Evolutionary conservation across 306 rosid genomes (phyloP), one percentile per base, ranked within the genome.

Genomic region (Hylodesmum podocarpum): DNA sequence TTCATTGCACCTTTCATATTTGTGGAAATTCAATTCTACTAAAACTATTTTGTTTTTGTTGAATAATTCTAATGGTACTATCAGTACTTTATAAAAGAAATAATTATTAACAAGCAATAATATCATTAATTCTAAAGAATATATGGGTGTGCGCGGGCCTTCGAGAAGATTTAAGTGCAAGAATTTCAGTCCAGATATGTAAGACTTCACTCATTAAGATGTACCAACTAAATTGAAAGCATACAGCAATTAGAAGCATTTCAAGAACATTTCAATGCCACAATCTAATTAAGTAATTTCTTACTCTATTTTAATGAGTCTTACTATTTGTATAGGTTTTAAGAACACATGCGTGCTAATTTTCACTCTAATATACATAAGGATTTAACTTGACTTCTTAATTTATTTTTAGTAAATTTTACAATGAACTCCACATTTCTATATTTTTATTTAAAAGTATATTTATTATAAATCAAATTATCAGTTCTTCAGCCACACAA

Each of bases 151-250:
- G n/a, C 49, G 49, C 6, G n/a, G n/a, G n/a, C 24, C 54, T 47
- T 5, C 24, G 0, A 18, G 24, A 47, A n/a, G 24, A 47, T 47
- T 16, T 47, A 47, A 47, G 19, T 3, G 2, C 18, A 47, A 16
- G 54, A 47, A 47, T 47, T 47, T 47, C 0, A 1, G 0, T 15
- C 53, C 5, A 47, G 24, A 47, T 16, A 47, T 8, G 11, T 16
- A 16, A 22, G 66, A 62, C 21, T 57, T 55, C 74, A 59, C 51
- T 65, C 40, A 19, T 58, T 11, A 25, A 70, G 61, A 57, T 66
- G 76, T 25, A 36, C 65, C 65, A 31, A 8, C 31, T 1, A 69
- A 40, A 49, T 70, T 61, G 78, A 72, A 27, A 51, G 34, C 40
- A 0, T 29, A 62, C 0, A 3, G 0, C 11, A 47, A 16, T 6